These are phyloP conservation scores for Helminthosporium solani DNA, from an alignment of 2,329 filamentous ascomycete genomes.

Conservation along the genomic window DNA sequence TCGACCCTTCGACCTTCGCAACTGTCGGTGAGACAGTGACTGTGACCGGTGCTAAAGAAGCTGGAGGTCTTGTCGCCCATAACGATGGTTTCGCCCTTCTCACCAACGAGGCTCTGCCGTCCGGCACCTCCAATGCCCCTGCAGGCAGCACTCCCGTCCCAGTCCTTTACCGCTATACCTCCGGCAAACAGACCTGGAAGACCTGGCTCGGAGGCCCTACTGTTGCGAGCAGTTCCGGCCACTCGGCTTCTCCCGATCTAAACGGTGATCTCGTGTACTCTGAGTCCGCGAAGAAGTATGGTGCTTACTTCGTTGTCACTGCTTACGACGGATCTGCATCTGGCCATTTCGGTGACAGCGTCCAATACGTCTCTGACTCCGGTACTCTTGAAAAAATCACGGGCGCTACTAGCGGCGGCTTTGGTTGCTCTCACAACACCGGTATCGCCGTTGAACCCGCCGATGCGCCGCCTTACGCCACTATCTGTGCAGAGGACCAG, in stretches of 20 bases:
- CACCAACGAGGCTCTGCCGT: conserved; percentile 58
- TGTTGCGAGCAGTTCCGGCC: conserved; percentile 50
- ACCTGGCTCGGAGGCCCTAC: conserved; percentile 60
- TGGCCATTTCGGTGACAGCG: conserved; percentile 61
- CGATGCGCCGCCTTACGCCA: conserved; percentile 59
- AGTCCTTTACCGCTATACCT: conserved; percentile 60
- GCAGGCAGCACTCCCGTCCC: conserved; percentile 53
- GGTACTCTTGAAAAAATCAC: conserved; percentile 54
- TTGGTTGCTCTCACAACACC: conserved; percentile 66
- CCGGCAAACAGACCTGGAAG: conserved; percentile 58
- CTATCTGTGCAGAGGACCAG: conserved; percentile 62
- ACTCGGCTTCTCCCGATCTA: conserved; percentile 57
- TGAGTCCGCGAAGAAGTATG: conserved; percentile 56
- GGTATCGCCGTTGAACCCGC: conserved; percentile 64
- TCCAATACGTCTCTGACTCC: conserved; percentile 51
- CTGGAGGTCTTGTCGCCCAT: conserved; percentile 61
- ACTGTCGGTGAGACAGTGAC: conserved; percentile 55
- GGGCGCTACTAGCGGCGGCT: conserved; percentile 54
- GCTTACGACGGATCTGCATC: conserved; percentile 55
- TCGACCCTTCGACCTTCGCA: conserved; percentile 57
- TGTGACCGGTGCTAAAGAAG: conserved; percentile 57
- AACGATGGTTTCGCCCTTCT: conserved; percentile 64
- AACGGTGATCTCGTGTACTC: conserved; percentile 65
- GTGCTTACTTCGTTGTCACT: conserved; percentile 63
- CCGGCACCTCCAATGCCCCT: conserved; percentile 53